phyloP scores from a whole-genome alignment of 768 basidiomycete genomes.

The Trametes coccinea region DNA sequence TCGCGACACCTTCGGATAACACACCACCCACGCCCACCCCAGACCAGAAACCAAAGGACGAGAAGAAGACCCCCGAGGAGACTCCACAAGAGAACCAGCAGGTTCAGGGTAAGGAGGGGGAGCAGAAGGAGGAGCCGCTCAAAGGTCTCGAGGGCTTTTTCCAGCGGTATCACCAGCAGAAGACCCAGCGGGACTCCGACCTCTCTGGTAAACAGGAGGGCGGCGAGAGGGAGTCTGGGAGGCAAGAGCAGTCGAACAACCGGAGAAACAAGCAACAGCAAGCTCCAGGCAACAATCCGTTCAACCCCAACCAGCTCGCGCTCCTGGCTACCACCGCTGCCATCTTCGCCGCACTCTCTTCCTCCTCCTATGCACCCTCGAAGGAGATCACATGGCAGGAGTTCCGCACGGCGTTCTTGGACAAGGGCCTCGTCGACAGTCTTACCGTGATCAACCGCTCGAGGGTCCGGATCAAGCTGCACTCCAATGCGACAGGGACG shows the following conservation, averaged over 20 bases:
- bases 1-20: constrained; percentile 49
- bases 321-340: constrained; percentile 60
- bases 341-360: constrained; percentile 62
- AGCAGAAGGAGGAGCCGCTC: constrained; percentile 44
- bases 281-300: constrained; percentile 51
- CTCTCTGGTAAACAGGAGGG: constrained; percentile 15
- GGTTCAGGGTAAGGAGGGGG: constrained; percentile 35
- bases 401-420: constrained; percentile 95
- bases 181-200: constrained; percentile 41
- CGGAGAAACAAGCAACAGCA: constrained; percentile 50
- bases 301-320: constrained; percentile 57
- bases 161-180: constrained; percentile 54
- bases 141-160: constrained; percentile 80
- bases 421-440: constrained; percentile 94
- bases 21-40: constrained; percentile 28
- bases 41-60: constrained; percentile 29
- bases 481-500: constrained; percentile 82
- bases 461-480: constrained; percentile 89
- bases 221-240: constrained; percentile 5
- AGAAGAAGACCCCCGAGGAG: constrained; percentile 32
- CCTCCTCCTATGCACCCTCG: constrained; percentile 47
- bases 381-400: constrained; percentile 99
- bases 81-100: constrained; percentile 37
- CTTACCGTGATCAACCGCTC: constrained; percentile 89
- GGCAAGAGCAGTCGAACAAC: constrained; percentile 26